Evolutionary conservation across 179 eudicot species (phyloP), one percentile per base, ranked within the genome.

Genomic region (Spergularia azorica): DNA sequence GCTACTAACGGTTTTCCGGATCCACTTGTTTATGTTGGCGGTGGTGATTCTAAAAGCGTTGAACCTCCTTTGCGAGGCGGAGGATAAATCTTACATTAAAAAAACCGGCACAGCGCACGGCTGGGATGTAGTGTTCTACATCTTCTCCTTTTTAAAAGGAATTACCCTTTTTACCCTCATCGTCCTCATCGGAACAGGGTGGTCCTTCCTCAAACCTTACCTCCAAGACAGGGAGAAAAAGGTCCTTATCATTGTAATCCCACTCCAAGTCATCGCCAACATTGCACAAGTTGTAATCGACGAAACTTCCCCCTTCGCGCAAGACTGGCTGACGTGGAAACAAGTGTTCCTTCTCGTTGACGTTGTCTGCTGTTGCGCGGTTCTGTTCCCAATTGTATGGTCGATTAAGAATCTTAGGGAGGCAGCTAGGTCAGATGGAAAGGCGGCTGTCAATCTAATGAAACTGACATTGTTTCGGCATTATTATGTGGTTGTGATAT

Each of bases 131-230:
- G 36, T 91, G 77, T 91, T 91, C 68, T 91, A 91, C 69, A 84
- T 88, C 0, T 91, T 88, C 66, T 84, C 88, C 46, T 86, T 91
- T 52, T 59, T 91, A 64, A 91, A 88, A 68, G 96, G 92, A 5
- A 87, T 90, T 8, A 80, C 86, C 9, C 73, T 91, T 73, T 91
- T 91, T 54, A 87, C 96, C 3, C 67, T 91, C 83, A 91, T 91
- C 32, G 96, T 91, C 39, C 83, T 91, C 80, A 89, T 91, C 58
- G 96, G 96, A 41, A 91, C 96, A 5, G 96, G 96, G 0, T 91
- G 96, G 96, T 91, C 96, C 9, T 91, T 91, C 70, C 68, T 91
- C 84, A 91, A 91, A 60, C 96, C 96, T 9, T 91, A 82, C 70
- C 82, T 91, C 70, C 96, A 91, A 41, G 88, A 86, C 63, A 85